Conservation (phyloP, 495 filamentous ascomycete genomes). For the Tuber calosporum region DNA sequence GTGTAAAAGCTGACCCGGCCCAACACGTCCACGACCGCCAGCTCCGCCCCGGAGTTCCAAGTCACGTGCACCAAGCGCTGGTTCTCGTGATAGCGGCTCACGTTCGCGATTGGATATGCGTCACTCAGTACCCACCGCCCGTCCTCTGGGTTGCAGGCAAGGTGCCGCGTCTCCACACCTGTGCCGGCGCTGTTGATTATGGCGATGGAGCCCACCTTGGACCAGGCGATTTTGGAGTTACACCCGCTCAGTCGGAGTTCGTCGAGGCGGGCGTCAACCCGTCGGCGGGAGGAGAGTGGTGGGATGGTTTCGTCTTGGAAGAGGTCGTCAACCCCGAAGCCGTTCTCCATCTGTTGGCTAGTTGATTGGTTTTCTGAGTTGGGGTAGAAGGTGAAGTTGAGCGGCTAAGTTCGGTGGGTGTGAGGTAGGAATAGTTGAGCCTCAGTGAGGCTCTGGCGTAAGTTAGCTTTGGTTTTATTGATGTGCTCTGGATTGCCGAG, state of each 20-base stretch:
- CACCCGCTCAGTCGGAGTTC: conserved; percentile 73
- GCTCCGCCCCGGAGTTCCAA: conserved; percentile 40
- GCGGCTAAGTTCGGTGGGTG: not conserved
- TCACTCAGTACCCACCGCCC: conserved; percentile 74
- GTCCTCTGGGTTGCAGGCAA: conserved; percentile 61
- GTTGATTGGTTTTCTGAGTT: not conserved
- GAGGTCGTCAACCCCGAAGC: conserved; percentile 37
- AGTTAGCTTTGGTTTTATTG: not conserved
- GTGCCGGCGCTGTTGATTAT: conserved; percentile 65
- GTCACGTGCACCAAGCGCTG: conserved; percentile 40
- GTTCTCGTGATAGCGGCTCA: conserved; percentile 37
- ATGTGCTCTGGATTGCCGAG: not conserved
- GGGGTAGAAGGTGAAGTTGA: not conserved
- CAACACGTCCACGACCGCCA: conserved; percentile 40
- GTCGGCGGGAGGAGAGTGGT: conserved; percentile 21
- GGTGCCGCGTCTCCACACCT: conserved; percentile 60
- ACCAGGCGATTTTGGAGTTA: conserved; percentile 82
- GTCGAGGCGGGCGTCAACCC: conserved; percentile 54
- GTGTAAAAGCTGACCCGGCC: conserved; percentile 40
- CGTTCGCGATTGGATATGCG: conserved; percentile 39
- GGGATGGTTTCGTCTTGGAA: conserved; percentile 36
- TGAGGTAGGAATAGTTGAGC: not conserved
- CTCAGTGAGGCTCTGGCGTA: not conserved
- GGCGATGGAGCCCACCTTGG: conserved; percentile 78
- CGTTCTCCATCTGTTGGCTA: conserved; percentile 23